Evolutionary conservation across 495 filamentous ascomycete genomes (phyloP), one percentile per base, ranked within the genome.

Genomic region (Cladorrhinum samala): DNA sequence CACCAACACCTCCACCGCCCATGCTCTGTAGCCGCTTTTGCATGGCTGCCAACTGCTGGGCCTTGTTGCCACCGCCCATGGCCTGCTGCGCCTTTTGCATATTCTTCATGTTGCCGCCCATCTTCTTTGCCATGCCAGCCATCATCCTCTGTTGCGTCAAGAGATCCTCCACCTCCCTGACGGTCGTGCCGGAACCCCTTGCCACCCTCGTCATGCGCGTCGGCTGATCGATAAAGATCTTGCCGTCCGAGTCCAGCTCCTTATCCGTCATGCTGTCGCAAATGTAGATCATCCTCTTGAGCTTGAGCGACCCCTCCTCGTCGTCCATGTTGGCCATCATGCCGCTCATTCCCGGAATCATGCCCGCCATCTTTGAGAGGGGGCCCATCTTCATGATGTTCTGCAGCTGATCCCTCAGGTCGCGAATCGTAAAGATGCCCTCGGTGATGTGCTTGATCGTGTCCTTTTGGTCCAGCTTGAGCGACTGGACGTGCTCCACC

Each of bases 341-440:
- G 60, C 89, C 86, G 45, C 84, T 86, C 55, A 97, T 82, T 25
- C 93, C 94, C 0, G 93, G 93, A 49, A 99, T 97, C 93, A 99
- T 99, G 61, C 91, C 91, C 0, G 94, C 94, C 79, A 99, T 91
- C 71, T 99, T 99, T 33, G 85, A 90, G 11, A 99, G 72, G 1
- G 93, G 93, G 0, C 93, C 93, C 93, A 99, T 97, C 72, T 99
- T 99, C 91, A 96, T 96, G 67, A 99, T 95, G 52, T 96, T 97
- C 37, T 84, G 83, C 24, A 99, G 81, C 69, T 99, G 94, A 63
- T 97, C 93, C 24, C 94, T 83, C 56, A 99, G 80, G 68, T 99
- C 93, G 46, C 93, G 86, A 44, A 99, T 71, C 0, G 94, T 96
- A 73, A 97, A 99, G 55, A 95, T 90, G 45, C 93, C 93, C 63